Evolutionary conservation across 140 eudicot species (phyloP).

Genomic region (Flaveria floridana): DNA sequence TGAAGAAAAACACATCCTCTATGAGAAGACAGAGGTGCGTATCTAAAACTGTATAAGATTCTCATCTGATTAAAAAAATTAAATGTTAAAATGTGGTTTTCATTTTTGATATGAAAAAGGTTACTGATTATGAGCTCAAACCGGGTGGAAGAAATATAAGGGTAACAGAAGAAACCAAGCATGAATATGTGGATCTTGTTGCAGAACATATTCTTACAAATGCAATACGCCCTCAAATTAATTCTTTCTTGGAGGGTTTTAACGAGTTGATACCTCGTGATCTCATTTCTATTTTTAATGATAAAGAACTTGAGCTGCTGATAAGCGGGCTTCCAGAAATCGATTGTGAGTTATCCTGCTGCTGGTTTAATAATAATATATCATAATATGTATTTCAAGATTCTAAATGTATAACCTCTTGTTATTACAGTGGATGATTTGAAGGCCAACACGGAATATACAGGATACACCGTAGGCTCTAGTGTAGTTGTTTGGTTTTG

Average conservation of each 20-base stretch:
- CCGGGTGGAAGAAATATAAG: slow-evolving; percentile 96
- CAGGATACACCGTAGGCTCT: slow-evolving; percentile 79
- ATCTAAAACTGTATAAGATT: not conserved
- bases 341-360: slow-evolving; percentile 61
- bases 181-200: slow-evolving; percentile 96
- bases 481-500: slow-evolving; percentile 83
- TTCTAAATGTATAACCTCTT: slow-evolving; percentile 19
- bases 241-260: slow-evolving; percentile 87
- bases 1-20: slow-evolving; percentile 94
- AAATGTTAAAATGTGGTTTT: not conserved
- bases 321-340: slow-evolving; percentile 99
- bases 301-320: slow-evolving; percentile 93
- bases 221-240: slow-evolving; percentile 96
- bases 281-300: slow-evolving; percentile 86
- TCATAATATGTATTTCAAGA: not conserved
- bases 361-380: not conserved
- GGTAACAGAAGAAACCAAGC: slow-evolving; percentile 97
- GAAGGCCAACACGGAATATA: slow-evolving; percentile 90
- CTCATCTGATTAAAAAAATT: not conserved
- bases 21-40: slow-evolving; percentile 90
- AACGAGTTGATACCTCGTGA: slow-evolving; percentile 82
- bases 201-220: slow-evolving; percentile 95
- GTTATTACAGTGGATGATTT: slow-evolving; percentile 80
- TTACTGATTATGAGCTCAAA: slow-evolving; percentile 96
- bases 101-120: slow-evolving; percentile 43